Conservation (phyloP, 805 yeast genomes). For the Ogataea methylovora region DNA sequence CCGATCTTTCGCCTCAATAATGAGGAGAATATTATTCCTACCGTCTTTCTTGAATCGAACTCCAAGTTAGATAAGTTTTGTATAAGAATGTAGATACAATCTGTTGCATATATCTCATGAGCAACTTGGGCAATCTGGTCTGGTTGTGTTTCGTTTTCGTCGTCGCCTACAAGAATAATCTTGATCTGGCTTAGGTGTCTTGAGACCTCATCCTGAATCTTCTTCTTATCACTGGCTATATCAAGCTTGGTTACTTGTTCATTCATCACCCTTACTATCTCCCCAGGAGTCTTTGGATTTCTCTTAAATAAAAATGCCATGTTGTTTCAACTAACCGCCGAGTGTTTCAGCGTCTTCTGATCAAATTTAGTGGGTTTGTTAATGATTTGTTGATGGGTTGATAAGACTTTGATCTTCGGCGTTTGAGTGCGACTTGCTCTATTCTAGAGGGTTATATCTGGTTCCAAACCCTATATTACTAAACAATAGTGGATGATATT, state of each 20-base stretch:
- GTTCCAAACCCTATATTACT: too few species aligned
- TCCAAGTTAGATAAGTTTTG: constrained; percentile 59
- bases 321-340: background rate
- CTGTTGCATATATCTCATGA: constrained; percentile 69
- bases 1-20: constrained; percentile 75
- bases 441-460: too few species aligned
- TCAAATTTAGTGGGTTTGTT: too few species aligned
- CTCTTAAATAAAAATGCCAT: constrained; percentile 92
- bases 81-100: constrained; percentile 57
- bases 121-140: constrained; percentile 73
- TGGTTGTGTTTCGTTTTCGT: constrained; percentile 35
- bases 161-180: constrained; percentile 57
- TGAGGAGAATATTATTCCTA: constrained; percentile 62
- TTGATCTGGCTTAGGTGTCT: constrained; percentile 59
- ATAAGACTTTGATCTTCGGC: too few species aligned
- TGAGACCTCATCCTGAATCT: constrained; percentile 65
- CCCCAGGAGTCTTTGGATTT: constrained; percentile 85
- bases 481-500: too few species aligned
- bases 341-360: too few species aligned
- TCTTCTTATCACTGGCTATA: constrained; percentile 29
- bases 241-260: constrained; percentile 68
- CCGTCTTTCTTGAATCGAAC: constrained; percentile 86
- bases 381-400: too few species aligned
- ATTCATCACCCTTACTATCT: constrained; percentile 64
- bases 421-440: too few species aligned